Evolutionary conservation across 2,329 filamentous ascomycete species (phyloP), one percentile per base, ranked within the genome.

Genomic region (Lachnellula subtilissima): DNA sequence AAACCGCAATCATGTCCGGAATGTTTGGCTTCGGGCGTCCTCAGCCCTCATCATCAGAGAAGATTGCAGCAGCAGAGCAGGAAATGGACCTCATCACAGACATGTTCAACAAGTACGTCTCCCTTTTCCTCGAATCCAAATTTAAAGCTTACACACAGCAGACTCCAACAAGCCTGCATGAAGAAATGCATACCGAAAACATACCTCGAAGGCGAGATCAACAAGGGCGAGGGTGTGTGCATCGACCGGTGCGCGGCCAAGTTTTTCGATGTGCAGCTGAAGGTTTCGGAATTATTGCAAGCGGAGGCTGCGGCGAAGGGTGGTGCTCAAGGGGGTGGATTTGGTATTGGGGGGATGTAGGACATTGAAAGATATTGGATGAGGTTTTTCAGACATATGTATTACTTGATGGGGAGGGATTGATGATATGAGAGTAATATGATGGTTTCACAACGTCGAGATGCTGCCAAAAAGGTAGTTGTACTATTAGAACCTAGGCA

Each of bases 181-280:
- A 85, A 88, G 73, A 99, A 99, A 80, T 99, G 94, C 77, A 84
- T 99, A 66, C 93, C 93, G 61, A 81, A 78, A 70, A 86, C 93
- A 69, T 99, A 97, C 84, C 91, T 91, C 73, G 94, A 99, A 79
- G 85, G 84, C 73, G 93, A 99, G 68, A 86, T 99, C 70, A 96
- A 97, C 84, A 99, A 99, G 80, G 95, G 92, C 81, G 94, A 99
- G 77, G 91, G 88, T 66, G 94, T 99, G 67, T 99, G 95, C 79
- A 86, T 99, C 67, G 94, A 99, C 78, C 90, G 94, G 70, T 99
- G 95, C 77, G 89, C 95, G 56, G 83, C 89, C 71, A 99, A 99
- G 80, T 99, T 97, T 80, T 97, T 99, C 77, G 93, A 97, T 68
- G 92, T 96, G 70, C 96, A 96, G 74, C 86, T 96, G 80, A 97